These are phyloP conservation scores for Cystobasidium onofrii DNA, from an alignment of 768 basidiomycete genomes.

Conservation along the genomic window DNA sequence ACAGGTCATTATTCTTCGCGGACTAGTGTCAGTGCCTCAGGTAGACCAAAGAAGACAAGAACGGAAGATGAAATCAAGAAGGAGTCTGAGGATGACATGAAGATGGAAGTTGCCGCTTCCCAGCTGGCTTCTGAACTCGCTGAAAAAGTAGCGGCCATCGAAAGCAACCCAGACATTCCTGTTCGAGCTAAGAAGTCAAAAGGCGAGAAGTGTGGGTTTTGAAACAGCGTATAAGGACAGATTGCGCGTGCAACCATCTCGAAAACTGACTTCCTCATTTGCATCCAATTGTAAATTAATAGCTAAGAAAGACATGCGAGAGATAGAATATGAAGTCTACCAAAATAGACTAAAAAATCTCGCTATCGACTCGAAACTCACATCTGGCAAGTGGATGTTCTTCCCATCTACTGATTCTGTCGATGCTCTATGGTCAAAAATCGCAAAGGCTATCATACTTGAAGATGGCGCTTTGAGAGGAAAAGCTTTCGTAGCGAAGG, in stretches of 20 bases:
- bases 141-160: neutral
- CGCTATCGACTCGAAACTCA: conserved; percentile 32
- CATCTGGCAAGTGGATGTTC: conserved; percentile 38
- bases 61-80: neutral
- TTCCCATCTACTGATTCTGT: conserved; percentile 23
- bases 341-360: conserved; percentile 18
- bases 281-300: neutral
- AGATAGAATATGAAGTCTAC: neutral
- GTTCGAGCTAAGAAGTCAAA: conserved; percentile 11
- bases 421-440: conserved; percentile 32
- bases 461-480: conserved; percentile 34
- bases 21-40: neutral
- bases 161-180: conserved; percentile 14
- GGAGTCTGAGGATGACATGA: neutral
- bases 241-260: too few relatives aligned
- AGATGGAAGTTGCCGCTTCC: neutral
- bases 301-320: conserved; percentile 22
- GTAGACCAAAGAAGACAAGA: neutral
- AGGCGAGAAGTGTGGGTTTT: neutral
- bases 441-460: conserved; percentile 34
- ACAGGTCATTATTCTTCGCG: too few relatives aligned
- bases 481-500: conserved; percentile 32
- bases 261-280: neutral
- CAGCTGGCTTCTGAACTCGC: conserved; percentile 14
- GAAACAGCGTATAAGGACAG: too few relatives aligned